A percentile compares a stretch with the other conserved stretches of the same genome.
phyloP scores from a whole-genome alignment of 768 basidiomycete species.

The Mycena venus region DNA sequence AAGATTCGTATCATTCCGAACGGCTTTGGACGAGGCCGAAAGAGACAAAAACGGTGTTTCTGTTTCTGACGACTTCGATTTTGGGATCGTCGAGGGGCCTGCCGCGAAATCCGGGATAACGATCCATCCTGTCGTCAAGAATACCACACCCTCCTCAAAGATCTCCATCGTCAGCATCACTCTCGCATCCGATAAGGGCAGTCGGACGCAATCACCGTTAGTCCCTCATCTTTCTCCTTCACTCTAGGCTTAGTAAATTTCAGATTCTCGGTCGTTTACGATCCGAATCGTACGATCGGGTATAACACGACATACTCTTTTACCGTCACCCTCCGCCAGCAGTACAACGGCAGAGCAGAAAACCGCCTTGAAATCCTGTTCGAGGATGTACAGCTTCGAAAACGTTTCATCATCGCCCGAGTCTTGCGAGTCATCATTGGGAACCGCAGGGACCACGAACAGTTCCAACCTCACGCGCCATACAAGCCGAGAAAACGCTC shows the following conservation, averaged over 20 bases:
- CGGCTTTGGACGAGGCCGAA: conserved; percentile 64
- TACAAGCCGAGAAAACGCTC: conserved; percentile 58
- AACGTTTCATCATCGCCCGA: conserved; percentile 64
- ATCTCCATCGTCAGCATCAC: conserved; percentile 41
- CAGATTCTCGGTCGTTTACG: conserved; percentile 44
- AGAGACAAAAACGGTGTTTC: conserved; percentile 66
- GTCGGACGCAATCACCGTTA: conserved; percentile 37
- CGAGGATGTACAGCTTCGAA: conserved; percentile 56
- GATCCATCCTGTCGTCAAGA: conserved; percentile 39
- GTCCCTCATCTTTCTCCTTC: conserved; percentile 17
- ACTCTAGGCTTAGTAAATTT: neutral
- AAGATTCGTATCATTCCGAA: conserved; percentile 53
- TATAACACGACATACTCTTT: conserved; percentile 43
- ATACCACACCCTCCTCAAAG: conserved; percentile 45
- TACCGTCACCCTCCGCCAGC: conserved; percentile 48
- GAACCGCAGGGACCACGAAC: conserved; percentile 58
- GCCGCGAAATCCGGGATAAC: conserved; percentile 43
- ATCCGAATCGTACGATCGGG: conserved; percentile 37
- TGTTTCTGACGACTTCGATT: conserved; percentile 60
- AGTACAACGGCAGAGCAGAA: conserved; percentile 61
- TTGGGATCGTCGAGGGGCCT: conserved; percentile 61
- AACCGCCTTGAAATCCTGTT: conserved; percentile 69
- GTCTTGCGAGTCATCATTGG: conserved; percentile 61
- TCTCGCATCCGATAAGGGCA: conserved; percentile 49
- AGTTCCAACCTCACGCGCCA: conserved; percentile 58